Evolutionary conservation across 768 basidiomycete species (phyloP), one percentile per base, ranked within the genome.

Genomic region (Crepidotus variabilis): DNA sequence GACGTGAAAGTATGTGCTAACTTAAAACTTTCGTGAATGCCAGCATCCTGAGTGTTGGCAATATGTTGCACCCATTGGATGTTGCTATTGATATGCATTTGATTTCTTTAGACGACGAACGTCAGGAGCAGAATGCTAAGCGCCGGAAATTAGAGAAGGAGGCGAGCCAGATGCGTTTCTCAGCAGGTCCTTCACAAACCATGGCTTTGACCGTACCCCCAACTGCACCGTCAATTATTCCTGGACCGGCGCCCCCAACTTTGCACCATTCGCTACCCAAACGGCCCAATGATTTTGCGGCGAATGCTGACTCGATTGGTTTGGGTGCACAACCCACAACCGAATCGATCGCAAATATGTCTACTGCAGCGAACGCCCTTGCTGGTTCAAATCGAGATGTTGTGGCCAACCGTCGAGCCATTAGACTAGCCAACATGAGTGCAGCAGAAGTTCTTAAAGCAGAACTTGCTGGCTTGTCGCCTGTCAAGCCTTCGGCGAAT

Each of bases 371-470:
- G 11, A 85, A 87, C 62, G 90, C 89, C 43, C 75, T 95, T 52
- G 87, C 84, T 43, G 91, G 91, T 20, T 89, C 88, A n/a, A 96
- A 95, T 70, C 83, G 83, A 54, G 92, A 94, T 70, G 85, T 96
- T 57, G 93, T 95, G 24, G 87, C 88, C 50, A 96, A 96, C 70
- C 85, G 93, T 43, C 83, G 85, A 60, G 92, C 90, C 22, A 92
- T 97, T 61, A 85, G 95, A 58, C 87, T 96, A 83, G 96, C 96
- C 24, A 98, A 98, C 68, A 84, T 98, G 85, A 92, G 86, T 75
- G 96, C 96, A 47, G 95, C 95, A 54, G 92, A 98, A 69, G 83
- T 88, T 69, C 78, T 98, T 64, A 95, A 92, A 73, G 94, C 92
- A 51, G 92, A 98, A 71, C 71, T 98, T 60, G 82, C 86, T 61